Evolutionary conservation across 768 basidiomycete genomes (phyloP), one percentile per base, ranked within the genome.

Genomic region (Boletus edulis): DNA sequence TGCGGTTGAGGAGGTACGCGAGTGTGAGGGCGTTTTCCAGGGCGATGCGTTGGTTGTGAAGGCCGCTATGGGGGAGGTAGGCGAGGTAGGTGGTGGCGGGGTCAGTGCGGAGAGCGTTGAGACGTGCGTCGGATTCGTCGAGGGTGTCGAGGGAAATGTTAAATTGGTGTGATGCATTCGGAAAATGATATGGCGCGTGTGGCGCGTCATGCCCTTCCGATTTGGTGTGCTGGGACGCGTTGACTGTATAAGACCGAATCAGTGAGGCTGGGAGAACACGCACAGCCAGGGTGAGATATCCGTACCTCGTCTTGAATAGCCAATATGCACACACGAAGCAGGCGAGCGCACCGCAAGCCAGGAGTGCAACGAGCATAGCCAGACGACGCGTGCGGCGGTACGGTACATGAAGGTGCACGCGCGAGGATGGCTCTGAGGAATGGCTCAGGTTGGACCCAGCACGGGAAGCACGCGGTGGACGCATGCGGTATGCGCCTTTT

Each of bases 1-100:
- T 94, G 56, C 89, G 85, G 72, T 87, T 85, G 55, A 91, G 79
- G 31, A 87, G 66, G 55, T 72, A 75, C 2, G 90, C 78, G 48
- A 93, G 79, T n/a, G 85, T 75, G 18, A 92, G 78, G 3, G 89
- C 91, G 62, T 94, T 94, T 72, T 93, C 89, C 56, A 94, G 79
- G 17, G 89, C 85, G 59, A 94, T 91, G 34, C 90, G 85, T 72
- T 93, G 89, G 68, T 91, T 93, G 70, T 93, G 89, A 60, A 89
- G 87, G 4, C 89, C 88, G 58, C 87, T 89, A 67, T 93, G 90
- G 13, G 91, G 90, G 18, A 93, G 76, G 67, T 90, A 93, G 18
- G 88, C 77, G 18, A 94, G 70, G 67, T 80, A 93, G 49, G 67
- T 73, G 56, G 76, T 76, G 13, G 68, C 52, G 3, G 60, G 58